Percentiles rank a stretch among this genome's conserved stretches.
Evolutionary conservation across 805 yeast genomes (phyloP).

Genomic region (Candida verbasci): DNA sequence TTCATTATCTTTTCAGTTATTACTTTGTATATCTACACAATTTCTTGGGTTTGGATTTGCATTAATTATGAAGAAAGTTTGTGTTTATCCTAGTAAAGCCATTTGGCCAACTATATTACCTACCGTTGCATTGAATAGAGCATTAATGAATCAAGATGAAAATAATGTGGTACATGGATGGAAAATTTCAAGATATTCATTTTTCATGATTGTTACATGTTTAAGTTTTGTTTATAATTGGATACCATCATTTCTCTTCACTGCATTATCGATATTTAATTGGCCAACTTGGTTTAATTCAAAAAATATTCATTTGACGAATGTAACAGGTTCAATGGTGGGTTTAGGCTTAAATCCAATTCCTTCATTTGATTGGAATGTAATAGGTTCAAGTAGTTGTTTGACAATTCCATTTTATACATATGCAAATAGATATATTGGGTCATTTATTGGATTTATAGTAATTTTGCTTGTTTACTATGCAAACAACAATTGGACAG

Average conservation of each 20-base stretch:
- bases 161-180: constrained; percentile 26
- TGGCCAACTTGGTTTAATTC: constrained; percentile 45
- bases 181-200: constrained; percentile 39
- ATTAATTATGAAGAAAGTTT: constrained; percentile 55
- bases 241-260: constrained; percentile 38
- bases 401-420: constrained; percentile 41
- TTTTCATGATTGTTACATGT: constrained; percentile 29
- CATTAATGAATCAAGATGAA: constrained; percentile 31
- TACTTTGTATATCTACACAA: constrained; percentile 52
- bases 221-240: constrained; percentile 39
- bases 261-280: constrained; percentile 35
- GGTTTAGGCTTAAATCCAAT: constrained; percentile 41
- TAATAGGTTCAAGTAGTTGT: constrained; percentile 33
- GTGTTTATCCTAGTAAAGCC: constrained; percentile 39
- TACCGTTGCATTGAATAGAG: constrained; percentile 38
- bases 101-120: constrained; percentile 44
- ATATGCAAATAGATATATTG: constrained; percentile 36
- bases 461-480: constrained; percentile 35
- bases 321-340: constrained; percentile 31
- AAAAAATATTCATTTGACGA: constrained; percentile 34
- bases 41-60: constrained; percentile 67
- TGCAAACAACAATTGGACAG: constrained; percentile 47
- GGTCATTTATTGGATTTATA: constrained; percentile 29
- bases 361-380: constrained; percentile 43
- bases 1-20: constrained; percentile 48